A percentile compares a stretch with the other conserved stretches of the same genome.
phyloP scores from a whole-genome alignment of 73 alveolate species.

The Urostyla sp. region DNA sequence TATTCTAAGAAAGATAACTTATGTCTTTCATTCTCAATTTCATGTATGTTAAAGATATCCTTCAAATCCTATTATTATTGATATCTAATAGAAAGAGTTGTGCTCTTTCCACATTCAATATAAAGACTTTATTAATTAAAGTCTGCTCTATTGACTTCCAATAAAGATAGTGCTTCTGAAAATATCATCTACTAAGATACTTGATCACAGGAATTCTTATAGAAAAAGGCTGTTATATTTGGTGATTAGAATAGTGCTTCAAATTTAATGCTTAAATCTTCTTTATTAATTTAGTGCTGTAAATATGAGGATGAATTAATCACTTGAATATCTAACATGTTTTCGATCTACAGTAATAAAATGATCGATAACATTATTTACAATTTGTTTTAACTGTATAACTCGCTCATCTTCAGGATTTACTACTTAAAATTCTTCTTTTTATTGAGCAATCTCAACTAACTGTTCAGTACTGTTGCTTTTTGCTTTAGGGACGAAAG shows the following conservation, averaged over 20 bases:
- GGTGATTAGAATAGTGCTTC: conserved; percentile 32
- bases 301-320: neutral
- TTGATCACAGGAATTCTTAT: neutral
- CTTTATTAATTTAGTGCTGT: conserved; percentile 6
- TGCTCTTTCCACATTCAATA: no score
- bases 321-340: neutral
- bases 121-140: neutral
- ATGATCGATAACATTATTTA: neutral
- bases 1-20: no score
- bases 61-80: no score
- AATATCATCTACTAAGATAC: conserved; percentile 7
- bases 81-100: no score
- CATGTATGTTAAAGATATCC: no score
- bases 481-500: no score
- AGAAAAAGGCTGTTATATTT: neutral
- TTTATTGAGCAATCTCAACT: no score
- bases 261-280: conserved; percentile 24
- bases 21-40: no score
- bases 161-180: conserved; percentile 11
- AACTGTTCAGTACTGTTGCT: no score
- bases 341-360: neutral
- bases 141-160: conserved; percentile 2
- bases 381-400: neutral
- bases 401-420: conserved; percentile 18
- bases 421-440: neutral